Evolutionary conservation across 805 yeast species (phyloP).

Genomic region (Teunomyces barrocoloradensis): DNA sequence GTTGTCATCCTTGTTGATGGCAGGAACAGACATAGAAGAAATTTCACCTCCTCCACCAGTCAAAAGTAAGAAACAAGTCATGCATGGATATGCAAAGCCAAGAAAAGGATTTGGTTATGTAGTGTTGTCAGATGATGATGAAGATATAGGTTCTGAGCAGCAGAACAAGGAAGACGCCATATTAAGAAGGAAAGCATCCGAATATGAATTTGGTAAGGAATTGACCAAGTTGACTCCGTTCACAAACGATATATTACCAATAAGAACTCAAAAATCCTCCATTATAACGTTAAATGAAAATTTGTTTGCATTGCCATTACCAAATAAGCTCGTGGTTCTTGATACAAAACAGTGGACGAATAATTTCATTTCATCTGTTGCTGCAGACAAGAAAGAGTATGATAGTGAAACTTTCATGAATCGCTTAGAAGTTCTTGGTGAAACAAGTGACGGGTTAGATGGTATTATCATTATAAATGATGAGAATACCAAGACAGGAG

Average conservation of each 20-base stretch:
- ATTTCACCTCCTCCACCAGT: not conserved
- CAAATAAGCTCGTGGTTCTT: not conserved
- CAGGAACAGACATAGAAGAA: slow-evolving; percentile 1
- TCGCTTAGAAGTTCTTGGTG: not conserved
- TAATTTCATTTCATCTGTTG: not conserved
- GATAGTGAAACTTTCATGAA: not conserved
- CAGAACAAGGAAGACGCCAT: not conserved
- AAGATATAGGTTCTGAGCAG: slow-evolving; percentile 4
- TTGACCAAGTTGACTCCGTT: not conserved
- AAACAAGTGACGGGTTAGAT: not conserved
- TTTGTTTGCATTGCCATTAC: not conserved
- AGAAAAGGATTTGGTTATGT: slow-evolving; percentile 30
- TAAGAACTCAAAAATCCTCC: not conserved
- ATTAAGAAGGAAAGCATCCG: not conserved
- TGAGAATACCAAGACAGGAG: slow-evolving; percentile 26
- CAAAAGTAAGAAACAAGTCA: not conserved
- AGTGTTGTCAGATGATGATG: slow-evolving; percentile 11
- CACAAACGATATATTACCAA: slow-evolving; percentile 1
- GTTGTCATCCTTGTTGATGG: slow-evolving; percentile 28
- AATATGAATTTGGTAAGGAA: not conserved
- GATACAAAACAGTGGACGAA: not conserved
- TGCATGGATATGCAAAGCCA: slow-evolving; percentile 15
- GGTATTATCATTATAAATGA: slow-evolving; percentile 21
- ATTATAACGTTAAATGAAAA: not conserved
- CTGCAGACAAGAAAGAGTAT: not conserved